Evolutionary conservation across 768 basidiomycete genomes (phyloP), one percentile per base, ranked within the genome.

Genomic region (Lyophyllum decastes): DNA sequence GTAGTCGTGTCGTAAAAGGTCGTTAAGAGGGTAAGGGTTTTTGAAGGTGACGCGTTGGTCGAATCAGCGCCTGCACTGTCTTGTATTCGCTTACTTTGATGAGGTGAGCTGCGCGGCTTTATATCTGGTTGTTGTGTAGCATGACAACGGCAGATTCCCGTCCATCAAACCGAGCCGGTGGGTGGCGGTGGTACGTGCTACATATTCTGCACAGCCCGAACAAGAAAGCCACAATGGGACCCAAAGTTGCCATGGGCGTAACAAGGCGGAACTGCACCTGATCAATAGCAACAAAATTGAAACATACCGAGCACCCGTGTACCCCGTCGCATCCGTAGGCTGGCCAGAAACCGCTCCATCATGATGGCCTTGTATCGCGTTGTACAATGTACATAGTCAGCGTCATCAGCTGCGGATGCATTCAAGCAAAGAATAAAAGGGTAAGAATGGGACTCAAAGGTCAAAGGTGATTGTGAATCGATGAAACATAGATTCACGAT

Each of bases 31-130:
- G 3, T 38, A 16, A 16, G 3, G 35, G 3, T 38, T 38, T 17
- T 38, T 38, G 14, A 26, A 6, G 22, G 38, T 34, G 35, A 45
- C 46, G 57, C 24, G 45, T 34, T 43, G 34, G 44, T 40, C 45
- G 54, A 25, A 54, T 46, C 54, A 53, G 48, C 55, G 52, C 61
- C 55, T 33, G 61, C 52, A 48, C 33, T 47, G 43, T 46, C 30
- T 41, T 41, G 43, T 55, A 43, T 44, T 25, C 8, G 16, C 49
- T 24, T 48, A 17, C 5, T 43, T 44, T 35, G 16, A 22, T 7
- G 33, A 49, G 49, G 34, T 35, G 33, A 55, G 34, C 10, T 47
- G 41, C 54, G 30, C 43, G 4, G 25, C 33, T 30, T 54, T 48
- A 48, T 44, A 53, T 21, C 25, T 12, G 25, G 4, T 40, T 44